Percentiles rank a stretch among this genome's conserved stretches.
Evolutionary conservation across 2,329 filamentous ascomycete species (phyloP).

Genomic region (Fusarium neocosmosporiellum): DNA sequence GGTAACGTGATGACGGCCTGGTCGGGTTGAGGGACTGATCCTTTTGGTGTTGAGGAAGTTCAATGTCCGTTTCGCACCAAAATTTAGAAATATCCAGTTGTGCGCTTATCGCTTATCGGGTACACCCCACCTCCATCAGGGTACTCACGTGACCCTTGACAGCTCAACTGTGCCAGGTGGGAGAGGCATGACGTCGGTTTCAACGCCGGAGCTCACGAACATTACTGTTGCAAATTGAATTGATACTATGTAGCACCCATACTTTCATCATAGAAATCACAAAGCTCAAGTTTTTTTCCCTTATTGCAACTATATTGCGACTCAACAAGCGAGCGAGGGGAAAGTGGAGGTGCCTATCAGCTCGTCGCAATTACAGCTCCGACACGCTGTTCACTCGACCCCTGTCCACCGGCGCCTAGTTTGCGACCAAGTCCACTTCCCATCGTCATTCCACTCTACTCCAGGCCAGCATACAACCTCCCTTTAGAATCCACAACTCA

Average conservation of each 20-base stretch:
- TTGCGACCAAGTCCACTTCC: not conserved
- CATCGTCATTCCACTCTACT: conserved; percentile 25
- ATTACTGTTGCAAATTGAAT: not conserved
- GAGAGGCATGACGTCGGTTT: not conserved
- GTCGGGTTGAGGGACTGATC: conserved; percentile 34
- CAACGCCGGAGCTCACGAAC: not conserved
- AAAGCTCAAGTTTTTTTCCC: not conserved
- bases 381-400: conserved; percentile 14
- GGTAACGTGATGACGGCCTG: conserved; percentile 82
- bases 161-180: not conserved
- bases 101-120: conserved; percentile 36
- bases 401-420: conserved; percentile 11
- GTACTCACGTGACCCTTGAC: conserved; percentile 8
- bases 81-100: conserved; percentile 27
- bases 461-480: not conserved
- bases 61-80: conserved; percentile 23
- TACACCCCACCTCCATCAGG: not conserved
- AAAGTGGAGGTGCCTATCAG: conserved; percentile 32
- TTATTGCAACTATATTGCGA: not conserved
- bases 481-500: not conserved
- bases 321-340: not conserved
- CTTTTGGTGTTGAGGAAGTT: conserved; percentile 31
- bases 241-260: not conserved
- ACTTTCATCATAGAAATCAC: not conserved
- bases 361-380: conserved; percentile 11